Evolutionary conservation across 306 rosid species (phyloP).

Genomic region (Ceratonia siliqua): DNA sequence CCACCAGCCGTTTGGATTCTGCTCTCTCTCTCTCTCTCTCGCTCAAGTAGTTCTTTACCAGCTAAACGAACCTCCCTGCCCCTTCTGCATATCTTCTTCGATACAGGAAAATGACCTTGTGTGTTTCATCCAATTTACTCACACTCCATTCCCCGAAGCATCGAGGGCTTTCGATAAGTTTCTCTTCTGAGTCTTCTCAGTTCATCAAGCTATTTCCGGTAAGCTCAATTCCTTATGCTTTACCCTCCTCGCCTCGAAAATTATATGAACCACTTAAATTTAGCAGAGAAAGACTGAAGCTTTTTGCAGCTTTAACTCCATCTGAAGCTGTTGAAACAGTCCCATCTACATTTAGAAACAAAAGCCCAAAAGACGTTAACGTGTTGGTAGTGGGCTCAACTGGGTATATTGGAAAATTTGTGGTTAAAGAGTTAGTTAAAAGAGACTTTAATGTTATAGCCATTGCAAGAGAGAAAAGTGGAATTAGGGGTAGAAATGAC

Average conservation of each 20-base stretch:
- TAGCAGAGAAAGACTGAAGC: conserved; percentile 44
- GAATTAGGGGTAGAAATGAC: conserved; percentile 63
- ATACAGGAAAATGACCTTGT: conserved; percentile 57
- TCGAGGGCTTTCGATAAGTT: conserved; percentile 39
- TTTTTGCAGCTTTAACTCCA: conserved; percentile 49
- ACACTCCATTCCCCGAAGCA: conserved; percentile 55
- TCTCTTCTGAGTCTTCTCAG: conserved; percentile 61
- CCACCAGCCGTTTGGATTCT: conserved; percentile 54
- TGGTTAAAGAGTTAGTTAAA: conserved; percentile 72
- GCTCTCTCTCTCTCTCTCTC: neutral
- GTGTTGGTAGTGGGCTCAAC: conserved; percentile 88
- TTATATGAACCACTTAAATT: conserved; percentile 40
- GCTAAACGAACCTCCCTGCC: neutral
- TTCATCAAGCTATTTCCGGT: conserved; percentile 52
- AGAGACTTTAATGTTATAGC: conserved; percentile 85
- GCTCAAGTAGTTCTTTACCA: neutral
- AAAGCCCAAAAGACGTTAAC: conserved; percentile 70
- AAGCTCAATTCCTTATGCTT: conserved; percentile 46
- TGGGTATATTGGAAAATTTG: conserved; percentile 94
- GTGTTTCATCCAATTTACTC: conserved; percentile 55
- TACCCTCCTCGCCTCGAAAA: conserved; percentile 35
- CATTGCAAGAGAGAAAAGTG: conserved; percentile 85
- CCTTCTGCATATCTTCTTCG: neutral
- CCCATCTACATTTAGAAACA: conserved; percentile 60
- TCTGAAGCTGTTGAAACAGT: conserved; percentile 45